Percentiles rank a stretch among this genome's conserved stretches.
Conservation (phyloP, 805 yeast species). For the Candida wancherniae region DNA sequence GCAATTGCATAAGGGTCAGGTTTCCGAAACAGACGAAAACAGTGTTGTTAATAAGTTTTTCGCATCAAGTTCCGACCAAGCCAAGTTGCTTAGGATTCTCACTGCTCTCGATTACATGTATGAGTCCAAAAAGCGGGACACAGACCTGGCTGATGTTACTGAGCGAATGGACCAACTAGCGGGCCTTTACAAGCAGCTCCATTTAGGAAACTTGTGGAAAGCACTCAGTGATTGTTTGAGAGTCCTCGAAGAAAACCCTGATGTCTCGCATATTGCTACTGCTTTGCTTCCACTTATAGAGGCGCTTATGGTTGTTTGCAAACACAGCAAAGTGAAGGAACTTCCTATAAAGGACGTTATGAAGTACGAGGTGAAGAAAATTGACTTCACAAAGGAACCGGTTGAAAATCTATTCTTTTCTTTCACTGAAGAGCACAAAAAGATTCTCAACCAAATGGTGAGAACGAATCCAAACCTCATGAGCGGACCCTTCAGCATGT, state of each 20-base stretch:
- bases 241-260: slow-evolving; percentile 54
- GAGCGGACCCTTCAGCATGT: slow-evolving; percentile 92
- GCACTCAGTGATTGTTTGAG: slow-evolving; percentile 70
- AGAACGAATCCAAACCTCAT: slow-evolving; percentile 84
- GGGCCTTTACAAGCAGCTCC: slow-evolving; percentile 58
- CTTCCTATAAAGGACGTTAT: slow-evolving; percentile 48
- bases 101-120: slow-evolving; percentile 85
- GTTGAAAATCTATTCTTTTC: slow-evolving; percentile 75
- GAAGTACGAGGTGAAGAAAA: slow-evolving; percentile 57
- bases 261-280: slow-evolving; percentile 57
- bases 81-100: slow-evolving; percentile 76
- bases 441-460: slow-evolving; percentile 86
- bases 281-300: slow-evolving; percentile 83
- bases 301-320: slow-evolving; percentile 93
- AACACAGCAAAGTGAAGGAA: slow-evolving; percentile 66
- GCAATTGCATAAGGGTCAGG: slow-evolving; percentile 35
- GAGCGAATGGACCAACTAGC: slow-evolving; percentile 46
- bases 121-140: slow-evolving; percentile 34
- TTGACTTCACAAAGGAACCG: slow-evolving; percentile 69
- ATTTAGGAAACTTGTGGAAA: slow-evolving; percentile 80
- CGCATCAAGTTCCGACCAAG: slow-evolving; percentile 78
- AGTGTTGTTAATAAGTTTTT: slow-evolving; percentile 64
- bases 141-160: slow-evolving; percentile 13
- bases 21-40: slow-evolving; percentile 33
- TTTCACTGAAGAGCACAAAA: slow-evolving; percentile 84